Evolutionary conservation across 228 moss, liverwort and hornwort genomes (phyloP), one percentile per base, ranked within the genome.

Genomic region (Sphagnum magellanicum): DNA sequence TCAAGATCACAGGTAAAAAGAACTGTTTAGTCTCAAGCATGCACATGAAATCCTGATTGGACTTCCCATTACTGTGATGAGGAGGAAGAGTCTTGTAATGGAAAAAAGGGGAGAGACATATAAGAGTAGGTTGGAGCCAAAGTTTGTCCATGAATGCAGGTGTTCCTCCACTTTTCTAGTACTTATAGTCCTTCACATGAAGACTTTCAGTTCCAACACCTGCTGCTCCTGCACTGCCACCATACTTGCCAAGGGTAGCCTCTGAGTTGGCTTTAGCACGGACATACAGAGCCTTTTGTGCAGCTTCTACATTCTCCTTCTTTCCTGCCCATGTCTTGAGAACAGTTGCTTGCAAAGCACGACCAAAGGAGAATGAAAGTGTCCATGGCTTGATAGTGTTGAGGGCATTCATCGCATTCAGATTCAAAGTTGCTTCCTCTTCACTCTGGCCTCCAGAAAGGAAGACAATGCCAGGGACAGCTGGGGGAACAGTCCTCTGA

Each of bases 151-250:
- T 32, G 32, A 32, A 32, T 32, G 32, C 32, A 32, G 32, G 32
- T 32, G 3, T 32, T 32, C 32, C 32, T 32, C 32, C 32, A 32
- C 32, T 32, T 55, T 12, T 4, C 82, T 82, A 86, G 13, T 86
- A 86, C 76, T 83, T 83, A 74, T 86, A 86, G 17, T 86, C 68
- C 83, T 86, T 86, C 10, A 86, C 83, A 67, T 86, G 83, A 66
- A 86, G 63, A 67, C 83, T 86, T 72, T 86, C 83, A 0, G 78
- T 86, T 47, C 86, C 86, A 50, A 5, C 78, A 4, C 16, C 62
- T 3, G 77, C 64, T 55, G 8, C 12, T 55, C 9, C 55, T 2
- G 65, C 74, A 59, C 78, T 74, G n/a, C 86, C 86, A 0, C 75
- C 71, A 10, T 86, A 83, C 3, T 67, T 86, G 15, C 86, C 86